These are phyloP conservation scores for Quercus parvula DNA, from an alignment of 306 rosid species.

Conservation along the genomic window DNA sequence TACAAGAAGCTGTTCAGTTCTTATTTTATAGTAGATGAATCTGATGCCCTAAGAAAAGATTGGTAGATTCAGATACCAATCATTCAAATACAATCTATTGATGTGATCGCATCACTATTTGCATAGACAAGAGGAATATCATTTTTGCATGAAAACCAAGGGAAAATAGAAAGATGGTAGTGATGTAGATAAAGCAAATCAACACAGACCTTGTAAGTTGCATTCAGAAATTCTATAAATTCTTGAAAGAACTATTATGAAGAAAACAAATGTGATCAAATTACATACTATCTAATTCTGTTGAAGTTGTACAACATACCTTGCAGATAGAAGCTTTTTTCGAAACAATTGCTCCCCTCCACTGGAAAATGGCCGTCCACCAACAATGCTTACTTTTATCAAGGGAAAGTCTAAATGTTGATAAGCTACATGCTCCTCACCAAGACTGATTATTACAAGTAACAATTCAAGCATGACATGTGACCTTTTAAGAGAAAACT, in stretches of 20 bases:
- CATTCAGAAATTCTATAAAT: not conserved
- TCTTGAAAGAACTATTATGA: not conserved
- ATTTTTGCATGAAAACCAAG: too few species aligned
- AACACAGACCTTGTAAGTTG: not conserved
- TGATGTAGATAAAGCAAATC: not conserved
- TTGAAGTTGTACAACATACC: conserved; percentile 42
- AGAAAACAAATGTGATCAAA: not conserved
- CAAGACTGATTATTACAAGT: conserved; percentile 63
- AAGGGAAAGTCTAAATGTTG: conserved; percentile 61
- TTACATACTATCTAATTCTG: not conserved
- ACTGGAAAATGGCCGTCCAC: conserved; percentile 87
- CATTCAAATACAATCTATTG: not conserved
- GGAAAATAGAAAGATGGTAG: not conserved
- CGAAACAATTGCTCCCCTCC: conserved; percentile 67
- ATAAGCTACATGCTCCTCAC: conserved; percentile 77
- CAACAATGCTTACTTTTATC: conserved; percentile 72
- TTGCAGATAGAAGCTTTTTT: conserved; percentile 63
- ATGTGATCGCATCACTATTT: not conserved
- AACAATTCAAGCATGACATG: conserved; percentile 4
- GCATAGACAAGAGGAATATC: not conserved
- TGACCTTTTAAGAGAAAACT: conserved; percentile 16
- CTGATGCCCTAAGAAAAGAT: not conserved
- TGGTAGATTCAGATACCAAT: not conserved
- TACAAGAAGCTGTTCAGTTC: conserved; percentile 15
- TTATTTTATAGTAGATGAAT: conserved; percentile 6